These are phyloP conservation scores for Eremochloa ophiuroides DNA, from an alignment of 176 grass and related monocot species.

Conservation along the genomic window DNA sequence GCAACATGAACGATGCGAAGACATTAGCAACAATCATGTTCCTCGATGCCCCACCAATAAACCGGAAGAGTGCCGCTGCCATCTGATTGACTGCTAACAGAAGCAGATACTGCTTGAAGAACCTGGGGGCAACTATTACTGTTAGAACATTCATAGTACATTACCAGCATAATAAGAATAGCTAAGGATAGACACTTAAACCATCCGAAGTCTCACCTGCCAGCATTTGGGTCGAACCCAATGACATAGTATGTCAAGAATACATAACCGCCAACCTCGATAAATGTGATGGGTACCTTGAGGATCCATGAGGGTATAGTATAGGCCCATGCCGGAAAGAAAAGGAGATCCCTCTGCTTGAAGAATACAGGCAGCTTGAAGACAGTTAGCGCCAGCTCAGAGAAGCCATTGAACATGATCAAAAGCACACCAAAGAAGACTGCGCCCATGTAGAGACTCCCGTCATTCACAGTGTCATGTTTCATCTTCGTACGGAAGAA, in stretches of 20 bases:
- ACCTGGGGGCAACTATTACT: conserved; percentile 31
- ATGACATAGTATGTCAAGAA: conserved; percentile 87
- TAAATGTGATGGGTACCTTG: conserved; percentile 75
- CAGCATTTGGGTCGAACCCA: conserved; percentile 71
- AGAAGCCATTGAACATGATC: conserved; percentile 87
- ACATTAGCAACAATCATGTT: conserved; percentile 83
- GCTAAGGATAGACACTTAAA: neutral
- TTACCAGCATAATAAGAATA: neutral
- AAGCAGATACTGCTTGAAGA: conserved; percentile 86
- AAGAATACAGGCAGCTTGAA: conserved; percentile 89
- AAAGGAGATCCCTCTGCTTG: conserved; percentile 88
- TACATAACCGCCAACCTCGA: conserved; percentile 77
- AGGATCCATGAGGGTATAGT: conserved; percentile 82
- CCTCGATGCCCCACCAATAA: conserved; percentile 55
- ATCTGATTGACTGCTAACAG: conserved; percentile 78
- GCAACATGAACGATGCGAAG: conserved; percentile 63
- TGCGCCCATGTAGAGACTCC: conserved; percentile 60
- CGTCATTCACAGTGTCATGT: conserved; percentile 32
- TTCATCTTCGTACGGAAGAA: conserved; percentile 87
- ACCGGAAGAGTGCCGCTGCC: conserved; percentile 64
- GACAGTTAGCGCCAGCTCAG: conserved; percentile 67
- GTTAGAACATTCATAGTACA: conserved; percentile 21
- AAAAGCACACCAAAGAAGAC: conserved; percentile 70
- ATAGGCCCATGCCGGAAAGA: conserved; percentile 95
- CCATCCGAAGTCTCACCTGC: conserved; percentile 53